These are phyloP conservation scores for Calonectria ilicicola DNA, from an alignment of 2,329 filamentous ascomycete genomes.

Conservation along the genomic window DNA sequence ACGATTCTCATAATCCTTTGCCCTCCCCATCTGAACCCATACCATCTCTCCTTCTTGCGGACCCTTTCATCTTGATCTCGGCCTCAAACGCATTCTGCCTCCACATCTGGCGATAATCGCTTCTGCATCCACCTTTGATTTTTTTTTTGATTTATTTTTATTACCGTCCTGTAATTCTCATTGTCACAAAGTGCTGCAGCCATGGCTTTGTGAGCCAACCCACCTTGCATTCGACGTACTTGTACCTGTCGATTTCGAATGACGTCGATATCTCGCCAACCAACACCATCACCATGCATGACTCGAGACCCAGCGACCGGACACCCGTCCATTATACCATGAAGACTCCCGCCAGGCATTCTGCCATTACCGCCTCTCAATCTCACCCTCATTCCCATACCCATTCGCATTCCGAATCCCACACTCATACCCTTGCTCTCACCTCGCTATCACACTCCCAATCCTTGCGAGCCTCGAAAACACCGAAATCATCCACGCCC, in stretches of 20 bases:
- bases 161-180: background rate
- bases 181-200: slow-evolving; percentile 6
- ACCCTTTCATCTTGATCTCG: slow-evolving; percentile 14
- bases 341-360: slow-evolving; percentile 57
- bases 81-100: background rate
- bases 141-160: background rate
- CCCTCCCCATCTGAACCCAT: slow-evolving; percentile 18
- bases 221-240: slow-evolving; percentile 21
- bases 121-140: background rate
- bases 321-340: slow-evolving; percentile 57
- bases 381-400: slow-evolving; percentile 40
- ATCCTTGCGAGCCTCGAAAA: slow-evolving; percentile 53
- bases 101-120: background rate
- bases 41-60: slow-evolving; percentile 31
- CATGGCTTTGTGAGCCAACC: slow-evolving; percentile 39
- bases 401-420: slow-evolving; percentile 54
- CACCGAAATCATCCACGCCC: slow-evolving; percentile 62
- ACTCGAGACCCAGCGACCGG: slow-evolving; percentile 50
- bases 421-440: slow-evolving; percentile 55
- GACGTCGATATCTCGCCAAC: slow-evolving; percentile 38
- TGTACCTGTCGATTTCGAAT: slow-evolving; percentile 35
- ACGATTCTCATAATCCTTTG: slow-evolving; percentile 31
- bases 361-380: slow-evolving; percentile 48
- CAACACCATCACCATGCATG: slow-evolving; percentile 45
- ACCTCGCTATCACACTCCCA: slow-evolving; percentile 53